phyloP scores from a whole-genome alignment of 1,284 basidiomycete species.

The Sphagnurus paluster region DNA sequence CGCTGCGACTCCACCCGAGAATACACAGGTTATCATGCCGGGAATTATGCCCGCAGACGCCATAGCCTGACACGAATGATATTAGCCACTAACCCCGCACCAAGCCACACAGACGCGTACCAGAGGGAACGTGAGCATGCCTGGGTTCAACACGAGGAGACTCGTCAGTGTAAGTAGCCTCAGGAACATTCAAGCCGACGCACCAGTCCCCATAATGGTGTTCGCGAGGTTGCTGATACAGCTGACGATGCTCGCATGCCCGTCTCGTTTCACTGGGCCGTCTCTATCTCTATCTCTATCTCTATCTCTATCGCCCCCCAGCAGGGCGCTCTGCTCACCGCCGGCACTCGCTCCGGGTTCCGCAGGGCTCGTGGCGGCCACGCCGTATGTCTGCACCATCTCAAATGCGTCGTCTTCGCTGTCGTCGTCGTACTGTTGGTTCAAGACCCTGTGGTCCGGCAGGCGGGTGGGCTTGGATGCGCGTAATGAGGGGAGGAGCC shows the following conservation, averaged over 20 bases:
- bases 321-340: constrained; percentile 52
- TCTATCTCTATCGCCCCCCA: constrained; percentile 44
- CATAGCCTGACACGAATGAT: constrained; percentile 59
- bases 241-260: constrained; percentile 65
- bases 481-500: constrained; percentile 18
- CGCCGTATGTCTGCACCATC: constrained; percentile 68
- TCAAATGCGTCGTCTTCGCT: constrained; percentile 42
- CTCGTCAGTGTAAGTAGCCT: constrained; percentile 6
- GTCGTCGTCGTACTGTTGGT: constrained; percentile 31
- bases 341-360: constrained; percentile 25
- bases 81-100: constrained; percentile 7
- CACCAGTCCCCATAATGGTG: constrained; percentile 88
- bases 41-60: constrained; percentile 85
- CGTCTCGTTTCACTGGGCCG: constrained; percentile 49
- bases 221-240: constrained; percentile 79
- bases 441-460: constrained; percentile 8
- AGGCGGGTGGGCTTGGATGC: constrained; percentile 8
- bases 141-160: constrained; percentile 36
- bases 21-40: constrained; percentile 85
- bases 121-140: constrained; percentile 83
- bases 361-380: constrained; percentile 33
- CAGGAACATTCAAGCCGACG: constrained; percentile 25
- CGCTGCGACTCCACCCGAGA: constrained; percentile 78
- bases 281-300: constrained; percentile 31
- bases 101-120: constrained; percentile 36